Evolutionary conservation across 495 filamentous ascomycete species (phyloP).

Genomic region (Cairneyella variabilis): DNA sequence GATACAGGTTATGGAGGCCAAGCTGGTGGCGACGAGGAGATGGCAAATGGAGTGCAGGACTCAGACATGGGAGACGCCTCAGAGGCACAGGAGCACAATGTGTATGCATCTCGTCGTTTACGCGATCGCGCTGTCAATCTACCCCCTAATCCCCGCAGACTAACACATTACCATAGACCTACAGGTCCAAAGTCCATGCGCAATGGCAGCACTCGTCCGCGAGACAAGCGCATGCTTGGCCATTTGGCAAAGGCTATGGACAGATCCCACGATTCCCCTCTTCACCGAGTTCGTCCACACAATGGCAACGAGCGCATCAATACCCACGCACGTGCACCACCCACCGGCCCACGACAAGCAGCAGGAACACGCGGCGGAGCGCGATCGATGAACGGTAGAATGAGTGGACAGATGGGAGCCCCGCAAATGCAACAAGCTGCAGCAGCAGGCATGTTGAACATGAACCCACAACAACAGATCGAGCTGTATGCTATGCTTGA

Average conservation of each 20-base stretch:
- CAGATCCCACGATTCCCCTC: slow-evolving; percentile 61
- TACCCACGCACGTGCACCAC: slow-evolving; percentile 64
- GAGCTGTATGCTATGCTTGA: slow-evolving; percentile 81
- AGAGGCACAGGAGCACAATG: slow-evolving; percentile 45
- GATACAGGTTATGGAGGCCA: not conserved
- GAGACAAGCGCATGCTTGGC: slow-evolving; percentile 76
- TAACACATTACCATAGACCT: slow-evolving; percentile 53
- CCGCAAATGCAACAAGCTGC: slow-evolving; percentile 28
- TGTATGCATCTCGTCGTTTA: slow-evolving; percentile 55
- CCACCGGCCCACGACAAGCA: slow-evolving; percentile 59
- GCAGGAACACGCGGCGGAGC: slow-evolving; percentile 31
- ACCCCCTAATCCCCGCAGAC: not conserved
- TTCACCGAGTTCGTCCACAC: slow-evolving; percentile 76
- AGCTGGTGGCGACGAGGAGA: not conserved
- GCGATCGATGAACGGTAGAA: slow-evolving; percentile 43
- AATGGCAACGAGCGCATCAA: slow-evolving; percentile 72
- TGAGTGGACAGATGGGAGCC: slow-evolving; percentile 38
- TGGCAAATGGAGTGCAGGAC: slow-evolving; percentile 36
- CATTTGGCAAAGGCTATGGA: slow-evolving; percentile 88
- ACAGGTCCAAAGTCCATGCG: slow-evolving; percentile 97
- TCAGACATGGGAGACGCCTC: slow-evolving; percentile 66
- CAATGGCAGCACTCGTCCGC: slow-evolving; percentile 47
- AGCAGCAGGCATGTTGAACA: slow-evolving; percentile 26
- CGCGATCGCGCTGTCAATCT: not conserved
- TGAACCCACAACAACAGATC: slow-evolving; percentile 64